Evolutionary conservation across 73 alveolate genomes (phyloP), one percentile per base, ranked within the genome.

Genomic region (Symbiodinium natans): DNA sequence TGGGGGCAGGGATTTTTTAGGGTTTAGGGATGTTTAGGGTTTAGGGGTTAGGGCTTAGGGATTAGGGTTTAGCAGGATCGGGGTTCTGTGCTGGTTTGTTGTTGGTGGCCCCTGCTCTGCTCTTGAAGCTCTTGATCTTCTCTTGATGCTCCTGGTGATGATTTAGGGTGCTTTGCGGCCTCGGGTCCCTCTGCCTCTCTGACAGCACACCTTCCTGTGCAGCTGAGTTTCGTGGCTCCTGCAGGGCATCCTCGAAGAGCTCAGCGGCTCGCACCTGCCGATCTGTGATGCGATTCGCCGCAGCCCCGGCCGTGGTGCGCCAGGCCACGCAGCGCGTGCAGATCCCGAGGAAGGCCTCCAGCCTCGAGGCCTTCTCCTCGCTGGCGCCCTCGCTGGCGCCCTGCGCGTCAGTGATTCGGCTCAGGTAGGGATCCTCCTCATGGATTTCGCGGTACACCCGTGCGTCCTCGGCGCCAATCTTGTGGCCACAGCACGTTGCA

Each of bases 311-410:
- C 23, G 95, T 88, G 59, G 95, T 88, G 25, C 95, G 95, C 95
- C 95, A 88, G 29, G 95, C 95, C 38, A 88, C 95, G 71, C 95
- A 88, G 15, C 85, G 95, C 8, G 95, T 88, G 71, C 95, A 88
- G 71, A 88, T 34, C 43, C 86, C 63, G 2, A 88, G 86, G 68
- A 88, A 40, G 48, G 95, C 40, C 86, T 34, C 25, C 95, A 88
- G 43, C 33, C 85, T 11, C 41, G 17, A 23, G 36, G 77, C 77
- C 34, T 15, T 59, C 75, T 59, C 75, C 3, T 23, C 68, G 71
- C 71, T 29, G 71, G 15, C 23, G 15, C n/a, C 71, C 9, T 23
- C 17, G 31, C 71, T 52, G n/a, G 15, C 71, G 71, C 71, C 23
- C 42, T 31, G 31, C 68, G 36, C 84, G 27, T 52, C 83, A 0